Percentiles rank a stretch among this genome's conserved stretches.
These are phyloP conservation scores for Hibiscus tridactylites DNA, from an alignment of 345 rosid genomes.

Conservation along the genomic window DNA sequence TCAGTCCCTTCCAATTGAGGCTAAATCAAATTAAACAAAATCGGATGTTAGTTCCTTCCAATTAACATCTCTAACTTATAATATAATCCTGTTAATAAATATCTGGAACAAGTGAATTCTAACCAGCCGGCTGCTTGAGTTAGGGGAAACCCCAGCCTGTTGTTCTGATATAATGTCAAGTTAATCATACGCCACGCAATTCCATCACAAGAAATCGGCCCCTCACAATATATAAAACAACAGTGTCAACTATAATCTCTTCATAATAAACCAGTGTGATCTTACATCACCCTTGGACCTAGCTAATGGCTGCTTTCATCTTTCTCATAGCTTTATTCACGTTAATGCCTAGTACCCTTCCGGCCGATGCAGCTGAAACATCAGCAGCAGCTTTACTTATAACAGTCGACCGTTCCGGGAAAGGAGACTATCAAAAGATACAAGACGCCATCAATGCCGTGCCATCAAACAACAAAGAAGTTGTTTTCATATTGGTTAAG, in stretches of 20 bases:
- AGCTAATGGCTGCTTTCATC: background rate
- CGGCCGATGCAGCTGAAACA: constrained; percentile 6
- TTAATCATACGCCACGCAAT: background rate
- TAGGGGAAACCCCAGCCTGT: constrained; percentile 7
- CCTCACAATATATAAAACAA: background rate
- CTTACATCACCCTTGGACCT: background rate
- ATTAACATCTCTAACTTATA: background rate
- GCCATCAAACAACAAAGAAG: constrained; percentile 35
- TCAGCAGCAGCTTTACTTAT: constrained; percentile 40
- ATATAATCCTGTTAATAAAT: background rate
- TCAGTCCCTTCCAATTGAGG: background rate
- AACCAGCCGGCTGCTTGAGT: background rate
- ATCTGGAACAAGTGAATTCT: background rate
- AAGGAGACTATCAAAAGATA: constrained; percentile 48
- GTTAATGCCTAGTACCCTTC: background rate
- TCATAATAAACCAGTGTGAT: background rate
- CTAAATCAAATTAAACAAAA: background rate
- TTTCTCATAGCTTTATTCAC: background rate
- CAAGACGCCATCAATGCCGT: constrained; percentile 64
- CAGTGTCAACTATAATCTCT: background rate
- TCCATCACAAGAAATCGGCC: constrained; percentile 9
- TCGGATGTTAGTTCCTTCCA: background rate
- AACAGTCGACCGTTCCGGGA: constrained; percentile 58
- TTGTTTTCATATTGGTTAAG: constrained; percentile 47
- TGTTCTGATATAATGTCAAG: constrained; percentile 3